Conservation (phyloP, 2,329 filamentous ascomycete genomes). For the Grosmannia penicillata region DNA sequence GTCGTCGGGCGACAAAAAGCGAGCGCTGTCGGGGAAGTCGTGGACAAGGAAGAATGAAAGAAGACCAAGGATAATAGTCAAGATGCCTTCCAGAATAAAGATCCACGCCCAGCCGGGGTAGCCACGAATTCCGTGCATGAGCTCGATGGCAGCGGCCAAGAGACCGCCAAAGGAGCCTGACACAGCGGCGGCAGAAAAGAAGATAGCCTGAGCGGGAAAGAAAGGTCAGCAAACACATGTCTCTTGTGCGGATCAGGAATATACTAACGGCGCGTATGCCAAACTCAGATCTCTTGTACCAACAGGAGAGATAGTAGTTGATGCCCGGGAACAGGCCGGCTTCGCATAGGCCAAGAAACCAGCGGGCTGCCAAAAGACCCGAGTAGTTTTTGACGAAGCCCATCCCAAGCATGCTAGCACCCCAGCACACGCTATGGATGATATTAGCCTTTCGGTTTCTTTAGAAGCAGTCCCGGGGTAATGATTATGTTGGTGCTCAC, state of each 20-base stretch:
- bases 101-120: conserved; percentile 44
- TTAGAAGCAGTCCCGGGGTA: not conserved
- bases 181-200: conserved; percentile 66
- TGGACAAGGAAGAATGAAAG: conserved; percentile 59
- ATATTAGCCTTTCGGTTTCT: no score
- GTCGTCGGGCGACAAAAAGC: conserved; percentile 52
- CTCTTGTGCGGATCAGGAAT: no score
- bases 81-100: conserved; percentile 52
- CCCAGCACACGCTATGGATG: conserved; percentile 46
- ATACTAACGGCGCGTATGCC: conserved; percentile 41
- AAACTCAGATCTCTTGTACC: conserved; percentile 65
- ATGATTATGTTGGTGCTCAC: conserved; percentile 28
- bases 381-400: conserved; percentile 49
- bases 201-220: conserved; percentile 39
- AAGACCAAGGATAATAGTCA: conserved; percentile 50
- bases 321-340: conserved; percentile 61
- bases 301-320: conserved; percentile 57
- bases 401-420: conserved; percentile 53
- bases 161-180: conserved; percentile 62
- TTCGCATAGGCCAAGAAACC: conserved; percentile 61
- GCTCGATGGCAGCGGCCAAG: conserved; percentile 50
- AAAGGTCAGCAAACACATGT: not conserved
- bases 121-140: conserved; percentile 46
- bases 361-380: conserved; percentile 50
- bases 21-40: conserved; percentile 63